Conservation (phyloP, 805 yeast species). For the Saccharomycopsis sp. region DNA sequence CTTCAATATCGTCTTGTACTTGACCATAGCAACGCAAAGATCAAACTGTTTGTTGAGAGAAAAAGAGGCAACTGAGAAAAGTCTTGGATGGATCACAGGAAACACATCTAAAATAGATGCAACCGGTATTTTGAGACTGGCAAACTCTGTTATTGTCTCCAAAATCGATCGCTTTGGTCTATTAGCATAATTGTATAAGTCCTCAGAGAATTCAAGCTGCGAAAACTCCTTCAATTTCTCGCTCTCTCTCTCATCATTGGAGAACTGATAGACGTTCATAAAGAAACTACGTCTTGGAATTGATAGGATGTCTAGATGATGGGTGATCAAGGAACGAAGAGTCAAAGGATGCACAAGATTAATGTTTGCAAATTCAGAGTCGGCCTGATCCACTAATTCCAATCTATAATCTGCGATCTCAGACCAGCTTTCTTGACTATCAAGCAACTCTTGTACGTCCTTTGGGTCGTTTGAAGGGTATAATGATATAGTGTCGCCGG, state of each 20-base stretch:
- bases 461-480: slow-evolving; percentile 65
- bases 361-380: slow-evolving; percentile 39
- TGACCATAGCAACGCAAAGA: slow-evolving; percentile 76
- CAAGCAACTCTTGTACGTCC: slow-evolving; percentile 59
- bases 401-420: slow-evolving; percentile 60
- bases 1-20: slow-evolving; percentile 75
- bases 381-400: slow-evolving; percentile 30
- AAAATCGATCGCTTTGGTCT: slow-evolving; percentile 83
- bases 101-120: slow-evolving; percentile 70
- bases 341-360: slow-evolving; percentile 61
- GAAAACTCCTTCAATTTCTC: slow-evolving; percentile 75
- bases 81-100: slow-evolving; percentile 74
- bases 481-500: slow-evolving; percentile 79
- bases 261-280: slow-evolving; percentile 65
- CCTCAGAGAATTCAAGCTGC: slow-evolving; percentile 66
- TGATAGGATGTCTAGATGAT: slow-evolving; percentile 76
- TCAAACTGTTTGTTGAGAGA: slow-evolving; percentile 44
- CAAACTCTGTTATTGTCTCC: slow-evolving; percentile 80
- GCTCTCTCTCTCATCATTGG: slow-evolving; percentile 63
- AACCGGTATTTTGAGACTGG: slow-evolving; percentile 66
- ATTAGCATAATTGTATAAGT: slow-evolving; percentile 83
- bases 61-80: slow-evolving; percentile 76
- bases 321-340: slow-evolving; percentile 60
- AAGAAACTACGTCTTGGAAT: slow-evolving; percentile 85
- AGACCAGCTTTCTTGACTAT: slow-evolving; percentile 63